Evolutionary conservation across 1,284 basidiomycete species (phyloP).

Genomic region (Bondarzewia mesenterica): DNA sequence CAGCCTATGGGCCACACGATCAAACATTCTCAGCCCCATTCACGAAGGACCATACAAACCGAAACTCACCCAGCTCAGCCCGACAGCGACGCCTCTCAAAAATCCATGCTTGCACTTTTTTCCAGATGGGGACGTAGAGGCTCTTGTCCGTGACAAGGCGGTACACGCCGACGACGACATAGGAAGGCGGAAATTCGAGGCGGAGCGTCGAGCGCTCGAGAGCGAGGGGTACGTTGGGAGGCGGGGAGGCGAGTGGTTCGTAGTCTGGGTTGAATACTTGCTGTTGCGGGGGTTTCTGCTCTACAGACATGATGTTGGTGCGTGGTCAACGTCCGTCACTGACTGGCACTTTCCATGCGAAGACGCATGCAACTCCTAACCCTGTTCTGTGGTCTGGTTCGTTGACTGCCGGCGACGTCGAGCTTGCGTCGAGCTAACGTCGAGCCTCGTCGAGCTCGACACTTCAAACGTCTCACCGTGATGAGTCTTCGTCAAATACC

Average conservation of each 20-base stretch:
- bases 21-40: neutral
- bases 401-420: no score
- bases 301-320: no score
- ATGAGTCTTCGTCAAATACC: no score
- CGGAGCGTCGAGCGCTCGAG: slow-evolving; percentile 47
- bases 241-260: neutral
- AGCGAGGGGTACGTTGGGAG: slow-evolving; percentile 29
- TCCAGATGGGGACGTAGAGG: slow-evolving; percentile 64
- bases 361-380: no score
- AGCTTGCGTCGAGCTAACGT: no score
- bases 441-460: no score
- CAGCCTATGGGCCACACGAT: slow-evolving; percentile 38
- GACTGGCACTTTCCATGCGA: no score
- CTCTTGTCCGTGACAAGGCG: slow-evolving; percentile 57
- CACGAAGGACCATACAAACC: neutral
- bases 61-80: slow-evolving; percentile 50
- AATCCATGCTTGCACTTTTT: slow-evolving; percentile 68
- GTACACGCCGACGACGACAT: slow-evolving; percentile 69
- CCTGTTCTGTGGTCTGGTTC: no score
- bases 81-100: slow-evolving; percentile 51
- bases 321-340: no score
- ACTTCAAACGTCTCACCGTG: no score
- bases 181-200: slow-evolving; percentile 65
- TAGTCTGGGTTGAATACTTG: neutral
- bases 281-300: neutral